Evolutionary conservation across 208 protist species (phyloP).

Genomic region (Trypanosoma cruzi): DNA sequence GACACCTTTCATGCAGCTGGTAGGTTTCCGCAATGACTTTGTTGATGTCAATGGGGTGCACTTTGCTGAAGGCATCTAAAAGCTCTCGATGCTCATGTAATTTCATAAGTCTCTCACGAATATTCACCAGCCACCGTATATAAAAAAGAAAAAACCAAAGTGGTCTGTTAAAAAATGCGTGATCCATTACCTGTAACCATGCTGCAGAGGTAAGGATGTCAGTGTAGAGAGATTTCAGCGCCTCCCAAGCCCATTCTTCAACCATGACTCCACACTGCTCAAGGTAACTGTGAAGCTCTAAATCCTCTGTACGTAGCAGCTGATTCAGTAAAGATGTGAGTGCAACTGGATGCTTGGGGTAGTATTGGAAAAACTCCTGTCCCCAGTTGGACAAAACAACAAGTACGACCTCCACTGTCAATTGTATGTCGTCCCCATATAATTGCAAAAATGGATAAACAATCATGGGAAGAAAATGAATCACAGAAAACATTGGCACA

Average conservation of each 20-base stretch:
- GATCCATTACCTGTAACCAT: constrained; percentile 93
- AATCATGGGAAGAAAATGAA: constrained; percentile 72
- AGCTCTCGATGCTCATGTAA: constrained; percentile 45
- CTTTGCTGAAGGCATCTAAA: constrained; percentile 31
- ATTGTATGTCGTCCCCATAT: constrained; percentile 64
- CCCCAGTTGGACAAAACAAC: constrained; percentile 85
- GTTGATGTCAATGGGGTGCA: constrained; percentile 38
- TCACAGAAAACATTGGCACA: constrained; percentile 64
- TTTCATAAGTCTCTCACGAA: constrained; percentile 44
- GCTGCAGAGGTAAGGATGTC: constrained; percentile 70
- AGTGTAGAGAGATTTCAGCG: constrained; percentile 65
- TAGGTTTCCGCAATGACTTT: constrained; percentile 59
- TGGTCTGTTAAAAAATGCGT: constrained; percentile 65
- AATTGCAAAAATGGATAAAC: constrained; percentile 77
- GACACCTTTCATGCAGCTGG: constrained; percentile 31
- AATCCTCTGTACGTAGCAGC: constrained; percentile 48
- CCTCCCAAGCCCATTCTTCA: constrained; percentile 77
- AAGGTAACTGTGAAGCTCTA: constrained; percentile 53
- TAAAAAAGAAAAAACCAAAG: constrained; percentile 89
- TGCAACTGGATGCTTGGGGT: constrained; percentile 64
- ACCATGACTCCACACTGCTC: constrained; percentile 43
- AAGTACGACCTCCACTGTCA: constrained; percentile 67
- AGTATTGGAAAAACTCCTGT: constrained; percentile 75
- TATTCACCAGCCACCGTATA: constrained; percentile 36
- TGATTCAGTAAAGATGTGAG: constrained; percentile 56